phyloP scores from a whole-genome alignment of 108 stramenopile species.

The Skeletonema tropicum region DNA sequence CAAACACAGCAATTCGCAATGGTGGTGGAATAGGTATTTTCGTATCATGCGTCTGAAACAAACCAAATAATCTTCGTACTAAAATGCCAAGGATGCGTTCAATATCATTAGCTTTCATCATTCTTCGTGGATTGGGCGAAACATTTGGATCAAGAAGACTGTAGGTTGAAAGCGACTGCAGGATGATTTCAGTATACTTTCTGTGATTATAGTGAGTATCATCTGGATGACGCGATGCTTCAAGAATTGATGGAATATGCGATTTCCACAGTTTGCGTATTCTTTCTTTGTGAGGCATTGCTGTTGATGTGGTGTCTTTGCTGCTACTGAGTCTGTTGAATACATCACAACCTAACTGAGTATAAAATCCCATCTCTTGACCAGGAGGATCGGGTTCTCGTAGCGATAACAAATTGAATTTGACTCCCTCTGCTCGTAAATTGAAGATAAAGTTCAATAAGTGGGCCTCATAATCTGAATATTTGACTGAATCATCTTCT shows the following conservation, averaged over 20 bases:
- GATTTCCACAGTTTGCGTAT: conserved; percentile 47
- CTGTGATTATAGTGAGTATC: conserved; percentile 32
- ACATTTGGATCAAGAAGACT: conserved; percentile 24
- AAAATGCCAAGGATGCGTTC: conserved; percentile 43
- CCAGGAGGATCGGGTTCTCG: conserved; percentile 29
- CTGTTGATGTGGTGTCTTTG: background rate
- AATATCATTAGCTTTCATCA: conserved; percentile 20
- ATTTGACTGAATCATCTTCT: conserved; percentile 12
- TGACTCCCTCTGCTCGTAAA: conserved; percentile 19
- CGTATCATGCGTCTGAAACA: conserved; percentile 11
- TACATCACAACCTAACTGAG: conserved; percentile 35
- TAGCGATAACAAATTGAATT: conserved; percentile 16
- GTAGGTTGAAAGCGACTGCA: conserved; percentile 38
- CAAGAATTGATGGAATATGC: conserved; percentile 38
- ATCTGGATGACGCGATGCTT: conserved; percentile 46
- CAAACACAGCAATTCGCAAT: conserved; percentile 48
- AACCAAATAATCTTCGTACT: conserved; percentile 34
- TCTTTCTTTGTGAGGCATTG: conserved; percentile 6
- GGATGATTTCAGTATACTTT: conserved; percentile 30
- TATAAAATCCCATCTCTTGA: conserved; percentile 37
- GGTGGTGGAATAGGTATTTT: conserved; percentile 36
- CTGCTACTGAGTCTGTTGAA: conserved; percentile 25
- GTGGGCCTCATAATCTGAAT: conserved; percentile 19
- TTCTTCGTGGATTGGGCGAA: background rate
- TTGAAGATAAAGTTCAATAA: conserved; percentile 32